A percentile compares a stretch with the other conserved stretches of the same genome.
Conservation (phyloP, 176 grass and related monocot species). For the Chrysopogon serrulatus region DNA sequence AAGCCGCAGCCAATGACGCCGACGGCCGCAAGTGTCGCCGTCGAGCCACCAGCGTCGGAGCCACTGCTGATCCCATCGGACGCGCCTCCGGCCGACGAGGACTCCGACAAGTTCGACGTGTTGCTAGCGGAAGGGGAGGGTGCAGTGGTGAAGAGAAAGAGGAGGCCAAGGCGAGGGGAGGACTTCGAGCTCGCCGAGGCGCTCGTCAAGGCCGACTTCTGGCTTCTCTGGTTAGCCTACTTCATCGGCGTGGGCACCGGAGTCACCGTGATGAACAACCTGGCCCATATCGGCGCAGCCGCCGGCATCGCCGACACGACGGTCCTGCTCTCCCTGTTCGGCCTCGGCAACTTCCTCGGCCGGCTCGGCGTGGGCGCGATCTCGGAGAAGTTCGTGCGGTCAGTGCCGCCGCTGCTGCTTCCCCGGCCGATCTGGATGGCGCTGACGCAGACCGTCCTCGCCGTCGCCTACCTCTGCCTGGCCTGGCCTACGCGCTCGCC, state of each 20-base stretch:
- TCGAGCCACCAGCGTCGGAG: too few species aligned
- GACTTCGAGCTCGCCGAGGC: slow-evolving; percentile 59
- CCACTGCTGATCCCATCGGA: slow-evolving; percentile 33
- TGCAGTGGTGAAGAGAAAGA: slow-evolving; percentile 34
- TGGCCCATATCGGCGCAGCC: slow-evolving; percentile 54
- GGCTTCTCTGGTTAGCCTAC: slow-evolving; percentile 54
- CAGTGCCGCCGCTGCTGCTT: slow-evolving; percentile 34
- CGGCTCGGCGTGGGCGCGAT: slow-evolving; percentile 47
- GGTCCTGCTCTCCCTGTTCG: slow-evolving; percentile 55
- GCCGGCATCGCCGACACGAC: slow-evolving; percentile 34
- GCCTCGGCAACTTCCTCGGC: slow-evolving; percentile 59
- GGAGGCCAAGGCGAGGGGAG: slow-evolving; percentile 55
- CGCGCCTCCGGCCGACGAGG: slow-evolving; percentile 5
- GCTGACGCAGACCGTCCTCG: slow-evolving; percentile 39
- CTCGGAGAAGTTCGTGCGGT: slow-evolving; percentile 56
- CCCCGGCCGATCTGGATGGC: slow-evolving; percentile 55
- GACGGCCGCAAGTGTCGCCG: too few species aligned
- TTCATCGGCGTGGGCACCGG: slow-evolving; percentile 68
- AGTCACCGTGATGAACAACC: slow-evolving; percentile 61
- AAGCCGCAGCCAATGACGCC: too few species aligned
- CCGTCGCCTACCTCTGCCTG: slow-evolving; percentile 32
- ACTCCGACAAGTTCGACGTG: slow-evolving; percentile 15
- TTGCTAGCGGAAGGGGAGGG: slow-evolving; percentile 55
- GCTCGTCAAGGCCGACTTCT: slow-evolving; percentile 72
- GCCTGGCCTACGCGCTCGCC: slow-evolving; percentile 25